phyloP scores from a whole-genome alignment of 2,329 filamentous ascomycete species.

The Zasmidium angulare region DNA sequence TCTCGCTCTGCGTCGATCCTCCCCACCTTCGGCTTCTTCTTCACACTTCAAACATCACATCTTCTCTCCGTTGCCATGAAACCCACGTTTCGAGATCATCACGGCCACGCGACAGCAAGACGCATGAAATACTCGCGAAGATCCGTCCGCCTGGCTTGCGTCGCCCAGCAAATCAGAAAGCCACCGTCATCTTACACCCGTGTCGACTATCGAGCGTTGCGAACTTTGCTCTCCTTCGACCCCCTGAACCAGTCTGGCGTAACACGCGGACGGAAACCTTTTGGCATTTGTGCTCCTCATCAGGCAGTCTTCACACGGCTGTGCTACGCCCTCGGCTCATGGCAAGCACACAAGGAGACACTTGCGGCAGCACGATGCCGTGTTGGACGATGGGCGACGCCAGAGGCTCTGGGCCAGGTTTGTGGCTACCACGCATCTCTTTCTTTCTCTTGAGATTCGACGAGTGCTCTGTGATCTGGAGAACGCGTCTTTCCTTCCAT shows the following conservation, averaged over 20 bases:
- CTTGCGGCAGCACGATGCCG: not conserved
- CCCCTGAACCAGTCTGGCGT: not conserved
- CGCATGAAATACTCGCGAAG: not conserved
- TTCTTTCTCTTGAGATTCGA: not conserved
- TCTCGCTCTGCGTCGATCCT: too few species aligned
- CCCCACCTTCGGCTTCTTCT: not conserved
- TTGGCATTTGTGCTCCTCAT: not conserved
- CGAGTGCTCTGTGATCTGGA: not conserved
- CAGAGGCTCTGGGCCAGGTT: not conserved
- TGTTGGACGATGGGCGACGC: too few species aligned
- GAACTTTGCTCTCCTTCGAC: not conserved
- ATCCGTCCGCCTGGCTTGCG: not conserved
- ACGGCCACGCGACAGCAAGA: not conserved
- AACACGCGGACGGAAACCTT: not conserved
- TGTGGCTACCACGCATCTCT: not conserved
- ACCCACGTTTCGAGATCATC: not conserved
- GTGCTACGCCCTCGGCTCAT: too few species aligned
- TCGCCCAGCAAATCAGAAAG: not conserved
- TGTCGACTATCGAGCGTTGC: not conserved
- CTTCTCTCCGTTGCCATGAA: not conserved
- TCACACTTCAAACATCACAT: not conserved
- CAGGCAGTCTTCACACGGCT: not conserved
- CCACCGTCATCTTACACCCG: not conserved
- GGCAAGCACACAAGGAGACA: too few species aligned
- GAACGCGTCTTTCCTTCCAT: not conserved